Evolutionary conservation across 495 filamentous ascomycete species (phyloP), one percentile per base, ranked within the genome.

Genomic region (Elasticomyces elasticus): DNA sequence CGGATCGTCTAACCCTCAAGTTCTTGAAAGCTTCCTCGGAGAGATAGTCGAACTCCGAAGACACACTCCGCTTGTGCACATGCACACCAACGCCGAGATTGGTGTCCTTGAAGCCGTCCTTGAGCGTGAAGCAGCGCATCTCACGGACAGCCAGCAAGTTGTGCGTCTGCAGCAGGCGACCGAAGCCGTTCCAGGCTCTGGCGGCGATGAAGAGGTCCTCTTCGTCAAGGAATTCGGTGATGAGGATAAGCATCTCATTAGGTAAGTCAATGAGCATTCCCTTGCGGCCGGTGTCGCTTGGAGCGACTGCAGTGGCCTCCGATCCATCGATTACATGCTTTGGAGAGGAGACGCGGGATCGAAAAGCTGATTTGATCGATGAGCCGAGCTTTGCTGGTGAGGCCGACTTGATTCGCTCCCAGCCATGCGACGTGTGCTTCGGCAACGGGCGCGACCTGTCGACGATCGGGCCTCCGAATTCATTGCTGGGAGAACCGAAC

Each of bases 81-180:
- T 51, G 40, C 33, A 77, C 71, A 6, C 74, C 74, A 24, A 79
- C 66, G 4, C 76, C 76, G 12, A 79, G 69, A 7, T 71, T 68
- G 1, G 60, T 51, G 5, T 60, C 47, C 25, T 51, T 53, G 55
- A 70, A 75, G 43, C 62, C 63, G 49, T 72, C 61, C 63, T 76
- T 77, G 12, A 76, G 62, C 20, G 68, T 72, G 62, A 75, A 77
- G 55, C 76, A 78, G 42, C 74, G 73, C 1, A 78, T 64, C 51
- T 78, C 74, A 22, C 74, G 67, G 25, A 64, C 62, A 1, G 73
- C 68, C 37, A 77, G 66, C 26, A 76, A 28, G 55, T 77, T 71
- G 51, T 66, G 72, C 17, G 58, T 59, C 6, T 52, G 49, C 13
- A 77, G 58, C 19, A 73, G 26, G 0, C 59, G 23, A 5, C 66